Conservation (phyloP, 139 green algal genomes). For the Chlamydomonas asymmetrica region DNA sequence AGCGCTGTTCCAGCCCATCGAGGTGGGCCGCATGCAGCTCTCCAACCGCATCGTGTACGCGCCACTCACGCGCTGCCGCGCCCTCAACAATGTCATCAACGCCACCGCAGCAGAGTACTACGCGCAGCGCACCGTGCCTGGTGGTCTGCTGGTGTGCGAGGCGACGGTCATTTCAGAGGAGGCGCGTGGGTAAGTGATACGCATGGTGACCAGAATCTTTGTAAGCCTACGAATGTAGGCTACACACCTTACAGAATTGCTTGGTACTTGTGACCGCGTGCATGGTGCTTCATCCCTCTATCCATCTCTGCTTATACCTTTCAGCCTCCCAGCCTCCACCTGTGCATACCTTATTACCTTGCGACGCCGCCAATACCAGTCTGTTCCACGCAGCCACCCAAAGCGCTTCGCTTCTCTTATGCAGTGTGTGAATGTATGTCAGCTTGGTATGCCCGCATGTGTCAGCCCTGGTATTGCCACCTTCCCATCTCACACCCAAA, state of each 20-base stretch:
- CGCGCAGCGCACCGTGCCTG: slow-evolving; percentile 56
- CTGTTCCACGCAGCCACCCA: too few relatives aligned
- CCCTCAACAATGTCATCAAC: slow-evolving; percentile 49
- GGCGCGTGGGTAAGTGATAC: slow-evolving; percentile 44
- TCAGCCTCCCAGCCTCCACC: too few relatives aligned
- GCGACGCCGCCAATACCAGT: too few relatives aligned
- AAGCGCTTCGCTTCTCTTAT: too few relatives aligned
- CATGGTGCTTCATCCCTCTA: too few relatives aligned
- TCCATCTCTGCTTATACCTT: too few relatives aligned
- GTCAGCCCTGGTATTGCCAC: too few relatives aligned
- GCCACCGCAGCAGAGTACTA: slow-evolving; percentile 31
- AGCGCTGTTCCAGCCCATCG: slow-evolving; percentile 49
- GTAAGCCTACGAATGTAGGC: neutral
- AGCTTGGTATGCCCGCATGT: too few relatives aligned
- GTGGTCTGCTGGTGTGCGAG: slow-evolving; percentile 71
- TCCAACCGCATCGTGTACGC: slow-evolving; percentile 72
- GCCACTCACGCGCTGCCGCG: slow-evolving; percentile 74
- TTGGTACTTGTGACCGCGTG: neutral
- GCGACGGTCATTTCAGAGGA: slow-evolving; percentile 50
- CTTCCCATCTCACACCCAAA: neutral
- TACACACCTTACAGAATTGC: neutral
- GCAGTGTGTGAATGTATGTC: too few relatives aligned
- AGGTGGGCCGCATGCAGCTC: slow-evolving; percentile 53
- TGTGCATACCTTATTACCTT: too few relatives aligned
- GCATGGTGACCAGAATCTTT: neutral